These are phyloP conservation scores for Dipteronia dyeriana DNA, from an alignment of 345 rosid genomes.

Conservation along the genomic window DNA sequence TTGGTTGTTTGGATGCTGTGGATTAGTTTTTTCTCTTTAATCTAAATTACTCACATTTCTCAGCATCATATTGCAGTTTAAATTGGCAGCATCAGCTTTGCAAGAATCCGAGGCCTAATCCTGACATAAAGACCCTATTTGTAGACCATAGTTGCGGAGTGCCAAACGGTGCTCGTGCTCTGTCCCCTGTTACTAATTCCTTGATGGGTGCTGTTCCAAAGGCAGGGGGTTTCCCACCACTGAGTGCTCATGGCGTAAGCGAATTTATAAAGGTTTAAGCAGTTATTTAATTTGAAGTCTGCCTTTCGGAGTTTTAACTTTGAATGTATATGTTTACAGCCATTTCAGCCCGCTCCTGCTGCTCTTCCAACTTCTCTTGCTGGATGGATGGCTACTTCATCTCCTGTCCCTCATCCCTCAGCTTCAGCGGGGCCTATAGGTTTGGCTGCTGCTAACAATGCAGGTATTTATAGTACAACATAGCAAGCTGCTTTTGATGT, in stretches of 20 bases:
- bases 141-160: conserved; percentile 80
- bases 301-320: conserved; percentile 24
- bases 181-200: conserved; percentile 76
- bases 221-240: conserved; percentile 58
- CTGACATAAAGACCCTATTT: conserved; percentile 81
- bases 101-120: conserved; percentile 78
- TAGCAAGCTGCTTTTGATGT: neutral
- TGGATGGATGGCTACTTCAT: conserved; percentile 83
- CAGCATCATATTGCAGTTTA: conserved; percentile 49
- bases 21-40: neutral
- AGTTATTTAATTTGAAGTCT: conserved; percentile 10
- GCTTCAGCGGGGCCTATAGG: conserved; percentile 76
- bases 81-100: conserved; percentile 94
- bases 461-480: conserved; percentile 40
- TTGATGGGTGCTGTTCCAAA: conserved; percentile 66
- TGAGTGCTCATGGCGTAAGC: conserved; percentile 77
- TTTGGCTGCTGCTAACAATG: conserved; percentile 54
- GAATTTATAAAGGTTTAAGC: neutral
- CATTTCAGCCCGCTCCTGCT: conserved; percentile 69
- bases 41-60: conserved; percentile 21
- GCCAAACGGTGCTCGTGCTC: conserved; percentile 70
- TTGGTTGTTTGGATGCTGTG: conserved; percentile 9
- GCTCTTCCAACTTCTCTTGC: conserved; percentile 66
- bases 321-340: conserved; percentile 39
- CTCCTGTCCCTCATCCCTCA: conserved; percentile 65